These are phyloP conservation scores for Malus orientalis DNA, from an alignment of 306 rosid genomes.

Conservation along the genomic window DNA sequence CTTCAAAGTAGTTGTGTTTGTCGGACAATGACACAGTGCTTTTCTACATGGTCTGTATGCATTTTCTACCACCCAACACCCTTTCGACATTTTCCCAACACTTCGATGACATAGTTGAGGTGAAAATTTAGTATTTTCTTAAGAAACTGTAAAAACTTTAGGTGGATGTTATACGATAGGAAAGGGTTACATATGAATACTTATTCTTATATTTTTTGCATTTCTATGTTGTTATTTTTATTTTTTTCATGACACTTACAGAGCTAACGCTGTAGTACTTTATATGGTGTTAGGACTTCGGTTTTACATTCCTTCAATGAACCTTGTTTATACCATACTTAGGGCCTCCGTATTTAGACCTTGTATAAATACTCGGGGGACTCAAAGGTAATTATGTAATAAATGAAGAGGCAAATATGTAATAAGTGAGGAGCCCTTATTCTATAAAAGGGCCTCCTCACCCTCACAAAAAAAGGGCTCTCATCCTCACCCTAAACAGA, in stretches of 20 bases:
- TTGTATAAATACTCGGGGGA: no score
- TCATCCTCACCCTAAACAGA: no score
- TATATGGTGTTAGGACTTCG: background rate
- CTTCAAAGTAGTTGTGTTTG: background rate
- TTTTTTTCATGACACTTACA: background rate
- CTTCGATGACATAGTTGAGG: background rate
- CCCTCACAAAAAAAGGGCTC: no score
- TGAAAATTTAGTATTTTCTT: background rate
- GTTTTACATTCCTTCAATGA: background rate
- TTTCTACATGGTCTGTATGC: background rate
- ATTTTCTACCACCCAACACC: background rate
- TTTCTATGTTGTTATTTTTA: background rate
- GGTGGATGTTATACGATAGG: background rate
- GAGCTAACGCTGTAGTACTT: background rate
- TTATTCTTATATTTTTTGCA: background rate
- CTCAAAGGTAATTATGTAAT: no score
- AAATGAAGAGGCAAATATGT: no score
- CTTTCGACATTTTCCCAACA: background rate
- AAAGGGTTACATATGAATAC: background rate
- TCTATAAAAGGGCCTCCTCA: no score
- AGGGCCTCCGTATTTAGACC: no score
- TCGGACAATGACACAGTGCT: background rate
- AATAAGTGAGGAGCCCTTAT: no score
- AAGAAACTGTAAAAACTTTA: background rate
- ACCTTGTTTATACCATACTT: no score